Percentiles rank a stretch among this genome's conserved stretches.
Evolutionary conservation across 495 filamentous ascomycete species (phyloP).

Genomic region (Cladorrhinum samala): DNA sequence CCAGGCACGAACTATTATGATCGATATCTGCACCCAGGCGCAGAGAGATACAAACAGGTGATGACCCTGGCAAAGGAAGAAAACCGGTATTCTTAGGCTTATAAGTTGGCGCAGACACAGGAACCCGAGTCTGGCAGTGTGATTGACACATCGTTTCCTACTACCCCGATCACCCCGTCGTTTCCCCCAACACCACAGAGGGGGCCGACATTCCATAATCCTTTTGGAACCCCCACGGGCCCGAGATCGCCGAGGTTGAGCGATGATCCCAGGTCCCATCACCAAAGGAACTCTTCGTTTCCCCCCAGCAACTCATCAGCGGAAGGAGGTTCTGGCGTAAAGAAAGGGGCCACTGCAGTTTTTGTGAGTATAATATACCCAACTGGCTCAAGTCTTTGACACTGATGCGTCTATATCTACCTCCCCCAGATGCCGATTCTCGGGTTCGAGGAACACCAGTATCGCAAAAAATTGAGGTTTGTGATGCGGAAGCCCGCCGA

Average conservation of each 20-base stretch:
- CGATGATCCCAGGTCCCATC: neutral
- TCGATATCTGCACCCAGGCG: neutral
- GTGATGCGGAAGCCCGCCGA: neutral
- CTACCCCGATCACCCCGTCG: neutral
- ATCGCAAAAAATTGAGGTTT: constrained; percentile 1
- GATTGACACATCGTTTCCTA: neutral
- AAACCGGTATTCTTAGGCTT: neutral
- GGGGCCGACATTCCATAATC: neutral
- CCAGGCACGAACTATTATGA: neutral
- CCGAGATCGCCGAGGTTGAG: neutral
- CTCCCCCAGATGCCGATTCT: constrained; percentile 1
- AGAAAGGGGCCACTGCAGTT: neutral
- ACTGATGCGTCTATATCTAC: neutral
- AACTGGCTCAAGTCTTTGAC: neutral
- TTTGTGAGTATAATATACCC: constrained; percentile 5
- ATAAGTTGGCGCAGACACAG: neutral
- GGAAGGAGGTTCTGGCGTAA: neutral
- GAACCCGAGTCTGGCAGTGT: neutral
- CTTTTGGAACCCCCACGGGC: neutral
- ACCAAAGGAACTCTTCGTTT: neutral
- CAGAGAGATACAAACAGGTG: constrained; percentile 5
- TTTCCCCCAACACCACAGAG: neutral
- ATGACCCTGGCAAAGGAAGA: neutral
- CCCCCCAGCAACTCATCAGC: neutral
- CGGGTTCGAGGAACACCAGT: constrained; percentile 2